These are phyloP conservation scores for Lactifluus echinatus DNA, from an alignment of 768 basidiomycete genomes.

Conservation along the genomic window DNA sequence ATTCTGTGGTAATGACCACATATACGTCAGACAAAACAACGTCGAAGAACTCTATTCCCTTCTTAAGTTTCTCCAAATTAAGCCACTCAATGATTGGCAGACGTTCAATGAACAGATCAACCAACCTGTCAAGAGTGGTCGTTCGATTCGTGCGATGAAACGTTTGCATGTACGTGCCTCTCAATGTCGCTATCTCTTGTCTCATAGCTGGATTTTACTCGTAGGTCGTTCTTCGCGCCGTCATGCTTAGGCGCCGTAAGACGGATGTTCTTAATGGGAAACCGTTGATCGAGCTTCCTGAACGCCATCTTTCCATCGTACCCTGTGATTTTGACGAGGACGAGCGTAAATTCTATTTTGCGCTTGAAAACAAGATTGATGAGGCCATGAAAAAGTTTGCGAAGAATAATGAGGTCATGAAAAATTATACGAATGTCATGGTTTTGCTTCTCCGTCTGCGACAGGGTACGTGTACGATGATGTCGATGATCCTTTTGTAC, in stretches of 20 bases:
- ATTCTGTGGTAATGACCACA: not conserved
- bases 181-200: not conserved
- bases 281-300: constrained; percentile 72
- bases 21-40: constrained; percentile 34
- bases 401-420: constrained; percentile 38
- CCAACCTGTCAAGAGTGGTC: constrained; percentile 66
- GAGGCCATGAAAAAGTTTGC: constrained; percentile 50
- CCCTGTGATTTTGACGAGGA: constrained; percentile 68
- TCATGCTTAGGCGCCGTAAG: constrained; percentile 90
- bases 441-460: constrained; percentile 72
- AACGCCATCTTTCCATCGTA: constrained; percentile 58
- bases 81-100: constrained; percentile 71
- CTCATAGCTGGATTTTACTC: not conserved
- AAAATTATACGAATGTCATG: constrained; percentile 63
- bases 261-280: constrained; percentile 66
- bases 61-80: constrained; percentile 78
- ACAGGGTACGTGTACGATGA: constrained; percentile 52
- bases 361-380: constrained; percentile 60
- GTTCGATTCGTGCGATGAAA: constrained; percentile 66
- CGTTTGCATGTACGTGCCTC: constrained; percentile 56
- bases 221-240: constrained; percentile 68
- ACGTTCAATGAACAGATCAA: constrained; percentile 74
- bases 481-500: not conserved
- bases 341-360: constrained; percentile 74
- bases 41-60: constrained; percentile 87